Evolutionary conservation across 345 rosid genomes (phyloP), one percentile per base, ranked within the genome.

Genomic region (Linum lewisii): DNA sequence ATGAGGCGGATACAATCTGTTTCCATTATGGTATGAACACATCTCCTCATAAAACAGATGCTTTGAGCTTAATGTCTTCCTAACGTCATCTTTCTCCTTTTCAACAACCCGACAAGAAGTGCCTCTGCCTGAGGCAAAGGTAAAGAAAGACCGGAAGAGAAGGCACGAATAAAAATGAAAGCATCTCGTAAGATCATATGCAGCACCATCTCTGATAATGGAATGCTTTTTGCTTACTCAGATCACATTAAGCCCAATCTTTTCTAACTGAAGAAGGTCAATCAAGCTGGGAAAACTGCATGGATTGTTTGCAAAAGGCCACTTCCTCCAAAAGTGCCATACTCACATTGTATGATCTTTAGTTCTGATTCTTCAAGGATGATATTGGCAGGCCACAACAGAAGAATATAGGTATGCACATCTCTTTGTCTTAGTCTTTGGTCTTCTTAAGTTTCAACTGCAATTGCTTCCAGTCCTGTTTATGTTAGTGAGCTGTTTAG

Each of bases 331-430:
- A 72, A 75, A 51, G 68, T 88, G 44, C 87, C 91, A 23, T 84
- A 67, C 60, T 88, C 86, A 16, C 93, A 84, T 78, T 84, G 84
- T 66, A 86, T 92, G 93, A 61, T 79, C 51, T 92, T 92, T 64
- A 84, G 81, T 70, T 80, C 75, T 18, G 97, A 92, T 76, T 78
- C 86, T 51, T 78, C 82, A 57, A 67, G 69, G 29, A 61, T 92
- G 68, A 82, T 92, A 63, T 68, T 81, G 60, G 88, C 97, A 23
- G 93, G 91, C 38, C 88, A 83, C 52, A 93, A 92, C 66, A 75
- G 83, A 75, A 84, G 75, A 69, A 88, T 92, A 67, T 79, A 84
- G 75, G 98, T 92, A 76, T 63, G 98, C 63, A 10, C 52, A n/a
- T 25, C 45, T 21, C 15, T 51, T 49, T 3, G 23, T 14, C 21